Percentiles rank a stretch among this genome's conserved stretches.
These are phyloP conservation scores for Pseudogymnoascus sp. DNA, from an alignment of 2,329 filamentous ascomycete species.

Conservation along the genomic window DNA sequence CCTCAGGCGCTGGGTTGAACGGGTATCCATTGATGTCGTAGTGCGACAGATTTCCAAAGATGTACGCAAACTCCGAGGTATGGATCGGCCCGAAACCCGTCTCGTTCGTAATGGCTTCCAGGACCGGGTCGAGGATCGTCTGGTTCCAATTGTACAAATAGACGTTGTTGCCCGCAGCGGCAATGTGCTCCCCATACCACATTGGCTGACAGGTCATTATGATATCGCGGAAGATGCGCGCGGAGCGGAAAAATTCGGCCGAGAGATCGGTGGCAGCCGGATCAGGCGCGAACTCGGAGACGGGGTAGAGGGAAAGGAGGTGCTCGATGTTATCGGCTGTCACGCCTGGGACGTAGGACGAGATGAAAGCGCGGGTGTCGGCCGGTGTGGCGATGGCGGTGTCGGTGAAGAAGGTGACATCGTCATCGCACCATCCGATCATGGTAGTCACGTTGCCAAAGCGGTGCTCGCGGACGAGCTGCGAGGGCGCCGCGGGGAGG, in stretches of 20 bases:
- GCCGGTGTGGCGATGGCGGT: slow-evolving; percentile 19
- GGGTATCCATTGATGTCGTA: slow-evolving; percentile 33
- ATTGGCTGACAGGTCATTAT: slow-evolving; percentile 41
- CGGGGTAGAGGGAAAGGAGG: slow-evolving; percentile 44
- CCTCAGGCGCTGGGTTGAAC: slow-evolving; percentile 32
- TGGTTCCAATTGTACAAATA: slow-evolving; percentile 48
- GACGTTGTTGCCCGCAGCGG: slow-evolving; percentile 35
- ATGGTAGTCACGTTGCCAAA: slow-evolving; percentile 15
- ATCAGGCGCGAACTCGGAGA: slow-evolving; percentile 37
- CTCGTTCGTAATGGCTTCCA: slow-evolving; percentile 29
- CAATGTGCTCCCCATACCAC: slow-evolving; percentile 34
- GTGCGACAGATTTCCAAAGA: slow-evolving; percentile 40
- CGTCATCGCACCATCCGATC: slow-evolving; percentile 15
- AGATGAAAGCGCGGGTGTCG: slow-evolving; percentile 29
- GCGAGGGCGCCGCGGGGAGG: slow-evolving; percentile 11
- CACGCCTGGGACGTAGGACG: background rate
- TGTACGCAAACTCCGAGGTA: slow-evolving; percentile 46
- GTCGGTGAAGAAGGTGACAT: slow-evolving; percentile 10
- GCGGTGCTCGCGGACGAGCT: slow-evolving; percentile 11
- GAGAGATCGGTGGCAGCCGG: slow-evolving; percentile 32
- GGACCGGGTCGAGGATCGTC: slow-evolving; percentile 41
- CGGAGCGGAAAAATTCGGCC: slow-evolving; percentile 42
- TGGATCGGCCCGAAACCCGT: slow-evolving; percentile 41
- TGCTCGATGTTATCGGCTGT: slow-evolving; percentile 35
- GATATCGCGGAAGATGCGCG: slow-evolving; percentile 44